These are phyloP conservation scores for Diutina scorzettiae DNA, from an alignment of 1,139 yeast species.

Conservation along the genomic window DNA sequence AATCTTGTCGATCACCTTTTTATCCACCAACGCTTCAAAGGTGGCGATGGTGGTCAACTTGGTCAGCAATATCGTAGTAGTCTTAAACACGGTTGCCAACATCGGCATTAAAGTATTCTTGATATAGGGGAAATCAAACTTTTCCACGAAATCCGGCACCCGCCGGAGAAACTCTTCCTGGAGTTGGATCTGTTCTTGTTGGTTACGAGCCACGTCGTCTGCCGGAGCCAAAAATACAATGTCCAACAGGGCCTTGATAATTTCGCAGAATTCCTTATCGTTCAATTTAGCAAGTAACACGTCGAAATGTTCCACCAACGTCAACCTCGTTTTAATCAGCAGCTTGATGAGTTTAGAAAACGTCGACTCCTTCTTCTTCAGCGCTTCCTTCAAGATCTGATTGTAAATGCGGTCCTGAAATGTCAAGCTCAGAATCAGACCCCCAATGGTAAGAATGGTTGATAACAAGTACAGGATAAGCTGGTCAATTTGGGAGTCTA, in stretches of 20 bases:
- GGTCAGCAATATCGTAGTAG: conserved; percentile 72
- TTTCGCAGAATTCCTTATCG: conserved; percentile 30
- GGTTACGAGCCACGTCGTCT: conserved; percentile 13
- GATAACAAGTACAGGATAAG: conserved; percentile 44
- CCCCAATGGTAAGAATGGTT: conserved; percentile 54
- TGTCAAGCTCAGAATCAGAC: conserved; percentile 57
- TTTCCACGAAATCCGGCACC: conserved; percentile 29
- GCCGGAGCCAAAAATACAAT: conserved; percentile 19
- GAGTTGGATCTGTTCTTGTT: conserved; percentile 25
- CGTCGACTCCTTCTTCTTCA: conserved; percentile 21
- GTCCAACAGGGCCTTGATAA: conserved; percentile 20
- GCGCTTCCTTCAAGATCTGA: conserved; percentile 16
- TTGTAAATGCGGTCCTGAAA: conserved; percentile 59
- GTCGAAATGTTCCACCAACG: conserved; percentile 43
- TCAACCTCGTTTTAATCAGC: conserved; percentile 25
- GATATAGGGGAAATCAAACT: conserved; percentile 59
- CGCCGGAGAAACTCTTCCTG: conserved; percentile 49
- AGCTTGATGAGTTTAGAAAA: conserved; percentile 29
- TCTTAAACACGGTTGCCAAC: conserved; percentile 60
- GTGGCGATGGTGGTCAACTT: conserved; percentile 60
- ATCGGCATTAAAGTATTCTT: conserved; percentile 67
- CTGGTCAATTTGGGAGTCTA: conserved; percentile 14
- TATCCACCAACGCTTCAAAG: conserved; percentile 45
- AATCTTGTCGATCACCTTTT: conserved; percentile 55
- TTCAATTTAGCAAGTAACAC: conserved; percentile 42